Conservation (phyloP, 176 grass and related monocot species). For the Aegilops tauschii region DNA sequence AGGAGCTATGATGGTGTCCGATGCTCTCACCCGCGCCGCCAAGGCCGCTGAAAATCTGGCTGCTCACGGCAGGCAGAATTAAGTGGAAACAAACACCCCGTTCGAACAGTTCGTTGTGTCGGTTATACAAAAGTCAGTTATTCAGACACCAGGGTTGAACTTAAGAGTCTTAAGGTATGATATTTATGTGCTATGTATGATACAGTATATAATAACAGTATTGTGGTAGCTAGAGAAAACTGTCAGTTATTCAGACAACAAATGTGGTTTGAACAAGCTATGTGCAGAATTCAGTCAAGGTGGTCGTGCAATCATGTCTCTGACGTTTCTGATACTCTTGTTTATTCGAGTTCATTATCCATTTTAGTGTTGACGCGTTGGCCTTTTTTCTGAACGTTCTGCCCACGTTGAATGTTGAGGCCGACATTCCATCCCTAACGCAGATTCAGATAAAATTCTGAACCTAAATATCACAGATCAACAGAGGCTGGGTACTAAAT, state of each 20-base stretch:
- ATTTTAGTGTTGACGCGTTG: background rate
- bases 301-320: constrained; percentile 34
- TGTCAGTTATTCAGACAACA: background rate
- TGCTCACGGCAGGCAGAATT: constrained; percentile 58
- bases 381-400: background rate
- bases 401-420: background rate
- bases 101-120: constrained; percentile 2
- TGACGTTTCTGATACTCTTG: background rate
- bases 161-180: background rate
- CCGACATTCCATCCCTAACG: background rate
- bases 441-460: background rate
- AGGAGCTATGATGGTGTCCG: constrained; percentile 82
- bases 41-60: constrained; percentile 75
- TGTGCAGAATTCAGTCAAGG: constrained; percentile 13
- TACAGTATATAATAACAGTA: background rate
- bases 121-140: background rate
- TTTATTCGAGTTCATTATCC: background rate
- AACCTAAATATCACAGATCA: background rate
- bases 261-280: constrained; percentile 6
- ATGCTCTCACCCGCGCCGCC: constrained; percentile 65
- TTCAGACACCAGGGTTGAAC: constrained; percentile 7
- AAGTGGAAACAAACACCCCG: constrained; percentile 24
- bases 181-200: background rate
- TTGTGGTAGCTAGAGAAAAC: background rate
- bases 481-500: background rate